Base-by-base conservation (phyloP, 2,329 filamentous ascomycete species). In the Beauveria australis region DNA sequence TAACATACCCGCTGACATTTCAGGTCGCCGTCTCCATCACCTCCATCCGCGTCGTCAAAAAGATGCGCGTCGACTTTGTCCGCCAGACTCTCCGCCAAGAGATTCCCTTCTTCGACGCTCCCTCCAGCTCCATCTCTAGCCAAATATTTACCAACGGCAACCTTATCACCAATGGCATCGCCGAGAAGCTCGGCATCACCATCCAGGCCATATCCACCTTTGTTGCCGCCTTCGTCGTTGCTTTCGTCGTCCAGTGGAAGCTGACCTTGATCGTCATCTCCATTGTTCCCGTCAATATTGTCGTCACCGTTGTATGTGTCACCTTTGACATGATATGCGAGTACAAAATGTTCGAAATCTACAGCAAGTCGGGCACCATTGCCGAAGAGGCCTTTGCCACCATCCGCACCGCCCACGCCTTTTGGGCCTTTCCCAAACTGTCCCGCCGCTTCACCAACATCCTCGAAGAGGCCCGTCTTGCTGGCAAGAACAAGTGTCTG, bases 71-170 rank as follows among this genome's bases (percentile, higher is more conserved):
- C 59, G 70, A 73, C 63, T 76, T 75, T 62, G 68, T 77, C 2
- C 67, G 68, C n/a, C 69, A 70, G 24, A 72, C 70, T 1, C 69
- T 76, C 2, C 70, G 81, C 1, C 80, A 85, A 64, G 81, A 84
- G 59, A 75, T 85, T 3, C 75, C 76, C 63, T 82, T 80, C 65
- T 85, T 84, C 62, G 83, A 86, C 66, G 69, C 71, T 19, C 69
- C 73, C 3, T 72, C 73, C 5, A 76, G 75, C 0, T 80, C 78
- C 3, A 69, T 79, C 9, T 73, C 78, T 0, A 72, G 75, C 2
- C 75, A 79, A 60, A 74, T 81, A 59, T 79, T 78, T 1, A 78
- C 77, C 16, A 80, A 79, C 62, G 76, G 73, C 40, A 78, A 79
- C 44, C 70, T 75, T 16, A 73, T 80, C 65, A 76, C 76, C 63